Conservation (phyloP, 2,329 filamentous ascomycete genomes). For the Fusarium verrucosum region DNA sequence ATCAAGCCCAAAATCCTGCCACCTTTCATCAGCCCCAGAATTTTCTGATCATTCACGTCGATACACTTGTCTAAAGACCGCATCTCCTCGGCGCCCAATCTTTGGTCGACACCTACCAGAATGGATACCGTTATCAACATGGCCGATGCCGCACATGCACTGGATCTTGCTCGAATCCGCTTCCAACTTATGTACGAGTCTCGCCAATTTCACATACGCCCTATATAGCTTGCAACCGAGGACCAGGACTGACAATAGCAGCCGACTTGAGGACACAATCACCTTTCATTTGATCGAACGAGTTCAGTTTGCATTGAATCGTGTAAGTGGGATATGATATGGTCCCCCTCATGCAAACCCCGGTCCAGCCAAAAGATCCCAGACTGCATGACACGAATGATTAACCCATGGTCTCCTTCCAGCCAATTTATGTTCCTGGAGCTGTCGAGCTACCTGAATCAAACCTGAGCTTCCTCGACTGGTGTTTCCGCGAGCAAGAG, state of each 20-base stretch:
- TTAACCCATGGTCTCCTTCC: constrained; percentile 19
- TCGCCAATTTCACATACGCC: background rate
- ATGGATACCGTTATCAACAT: constrained; percentile 96
- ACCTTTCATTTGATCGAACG: constrained; percentile 97
- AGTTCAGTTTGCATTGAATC: constrained; percentile 95
- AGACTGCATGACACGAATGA: constrained; percentile 9
- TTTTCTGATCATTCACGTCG: background rate
- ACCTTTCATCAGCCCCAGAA: background rate
- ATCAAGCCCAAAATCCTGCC: background rate
- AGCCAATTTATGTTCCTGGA: constrained; percentile 83
- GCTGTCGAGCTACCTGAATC: constrained; percentile 80
- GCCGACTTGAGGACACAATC: constrained; percentile 96
- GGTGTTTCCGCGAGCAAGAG: constrained; percentile 91
- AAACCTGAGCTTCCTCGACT: constrained; percentile 87
- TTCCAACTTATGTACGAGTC: constrained; percentile 85
- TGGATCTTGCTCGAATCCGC: constrained; percentile 91
- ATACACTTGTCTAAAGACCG: background rate
- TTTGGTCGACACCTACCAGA: constrained; percentile 3
- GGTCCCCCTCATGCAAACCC: constrained; percentile 29
- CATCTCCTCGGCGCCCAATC: constrained; percentile 3
- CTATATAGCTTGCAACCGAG: background rate
- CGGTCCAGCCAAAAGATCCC: constrained; percentile 9
- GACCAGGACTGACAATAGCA: constrained; percentile 52
- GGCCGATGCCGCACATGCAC: constrained; percentile 81
- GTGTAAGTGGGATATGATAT: constrained; percentile 43